These are phyloP conservation scores for Aspergillus cejpii DNA, from an alignment of 2,329 filamentous ascomycete species.

Conservation along the genomic window DNA sequence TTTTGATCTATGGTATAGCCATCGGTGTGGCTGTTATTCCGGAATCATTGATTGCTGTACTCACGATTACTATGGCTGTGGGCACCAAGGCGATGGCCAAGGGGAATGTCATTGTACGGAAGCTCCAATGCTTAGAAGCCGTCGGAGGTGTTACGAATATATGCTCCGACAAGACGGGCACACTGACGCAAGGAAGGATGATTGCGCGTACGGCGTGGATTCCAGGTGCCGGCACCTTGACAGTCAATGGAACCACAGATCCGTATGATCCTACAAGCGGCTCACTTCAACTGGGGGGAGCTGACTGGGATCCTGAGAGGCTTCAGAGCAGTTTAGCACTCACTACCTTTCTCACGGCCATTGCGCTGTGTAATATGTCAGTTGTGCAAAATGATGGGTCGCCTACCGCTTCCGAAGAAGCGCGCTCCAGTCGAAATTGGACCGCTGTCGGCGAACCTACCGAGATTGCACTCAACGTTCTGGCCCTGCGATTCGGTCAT, in stretches of 20 bases:
- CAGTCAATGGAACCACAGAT: slow-evolving; percentile 48
- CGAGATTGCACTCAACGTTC: slow-evolving; percentile 61
- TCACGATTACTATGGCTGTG: slow-evolving; percentile 56
- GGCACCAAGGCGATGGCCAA: slow-evolving; percentile 51
- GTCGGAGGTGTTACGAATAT: slow-evolving; percentile 54
- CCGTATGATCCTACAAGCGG: slow-evolving; percentile 52
- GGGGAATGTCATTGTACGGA: slow-evolving; percentile 49
- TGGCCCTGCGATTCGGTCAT: slow-evolving; percentile 54
- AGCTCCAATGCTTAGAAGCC: slow-evolving; percentile 50
- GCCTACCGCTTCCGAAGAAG: slow-evolving; percentile 4
- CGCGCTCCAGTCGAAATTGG: slow-evolving; percentile 37
- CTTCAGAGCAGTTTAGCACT: slow-evolving; percentile 34
- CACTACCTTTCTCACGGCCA: slow-evolving; percentile 47
- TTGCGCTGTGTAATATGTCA: slow-evolving; percentile 52
- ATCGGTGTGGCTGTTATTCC: slow-evolving; percentile 57
- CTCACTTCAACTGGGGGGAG: slow-evolving; percentile 35
- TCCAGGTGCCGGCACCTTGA: slow-evolving; percentile 48
- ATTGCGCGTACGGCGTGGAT: slow-evolving; percentile 55
- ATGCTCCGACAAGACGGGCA: slow-evolving; percentile 54
- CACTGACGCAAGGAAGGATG: slow-evolving; percentile 53
- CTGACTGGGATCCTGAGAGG: slow-evolving; percentile 25
- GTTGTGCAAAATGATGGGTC: slow-evolving; percentile 40
- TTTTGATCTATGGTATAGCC: slow-evolving; percentile 55
- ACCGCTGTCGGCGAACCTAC: slow-evolving; percentile 58
- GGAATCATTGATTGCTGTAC: slow-evolving; percentile 56